A percentile compares a stretch with the other conserved stretches of the same genome.
Conservation (phyloP, 176 grass and related monocot species). For the Oryza meridionalis region DNA sequence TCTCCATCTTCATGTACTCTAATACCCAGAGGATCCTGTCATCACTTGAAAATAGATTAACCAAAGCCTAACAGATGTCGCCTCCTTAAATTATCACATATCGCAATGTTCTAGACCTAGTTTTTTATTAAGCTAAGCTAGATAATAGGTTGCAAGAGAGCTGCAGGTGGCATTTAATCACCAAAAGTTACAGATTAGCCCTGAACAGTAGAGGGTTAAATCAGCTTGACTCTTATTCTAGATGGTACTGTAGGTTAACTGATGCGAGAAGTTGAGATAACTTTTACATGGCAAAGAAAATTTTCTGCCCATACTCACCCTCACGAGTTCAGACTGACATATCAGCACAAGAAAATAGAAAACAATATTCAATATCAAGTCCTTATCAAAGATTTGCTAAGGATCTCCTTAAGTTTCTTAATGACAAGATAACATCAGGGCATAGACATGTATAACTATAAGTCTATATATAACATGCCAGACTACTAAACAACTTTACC, state of each 20-base stretch:
- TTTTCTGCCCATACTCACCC: constrained; percentile 26
- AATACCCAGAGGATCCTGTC: constrained; percentile 27
- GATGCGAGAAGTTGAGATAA: constrained; percentile 5
- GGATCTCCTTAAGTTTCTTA: constrained; percentile 54
- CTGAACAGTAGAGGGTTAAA: constrained; percentile 14
- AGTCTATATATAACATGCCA: constrained; percentile 51
- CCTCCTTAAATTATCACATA: constrained; percentile 35
- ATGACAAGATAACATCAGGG: constrained; percentile 41
- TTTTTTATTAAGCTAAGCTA: constrained; percentile 18
- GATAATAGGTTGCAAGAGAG: constrained; percentile 33
- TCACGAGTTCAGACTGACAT: constrained; percentile 41
- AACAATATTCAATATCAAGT: constrained; percentile 51
- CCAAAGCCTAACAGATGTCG: constrained; percentile 26
- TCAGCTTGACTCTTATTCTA: constrained; percentile 39
- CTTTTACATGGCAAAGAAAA: constrained; percentile 16
- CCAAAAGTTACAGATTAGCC: constrained; percentile 10
- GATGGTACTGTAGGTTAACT: constrained; percentile 39
- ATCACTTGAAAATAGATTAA: constrained; percentile 34
- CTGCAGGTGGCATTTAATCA: constrained; percentile 19
- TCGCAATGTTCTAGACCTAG: constrained; percentile 31
- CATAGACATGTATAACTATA: constrained; percentile 50
- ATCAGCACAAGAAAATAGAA: constrained; percentile 51
- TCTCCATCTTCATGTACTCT: constrained; percentile 17
- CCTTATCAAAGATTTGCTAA: constrained; percentile 51
- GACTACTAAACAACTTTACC: constrained; percentile 58